Percentiles rank a stretch among this genome's conserved stretches.
Conservation (phyloP, 192 early-diverging fungal genomes). For the Helicostylum pulchrum region DNA sequence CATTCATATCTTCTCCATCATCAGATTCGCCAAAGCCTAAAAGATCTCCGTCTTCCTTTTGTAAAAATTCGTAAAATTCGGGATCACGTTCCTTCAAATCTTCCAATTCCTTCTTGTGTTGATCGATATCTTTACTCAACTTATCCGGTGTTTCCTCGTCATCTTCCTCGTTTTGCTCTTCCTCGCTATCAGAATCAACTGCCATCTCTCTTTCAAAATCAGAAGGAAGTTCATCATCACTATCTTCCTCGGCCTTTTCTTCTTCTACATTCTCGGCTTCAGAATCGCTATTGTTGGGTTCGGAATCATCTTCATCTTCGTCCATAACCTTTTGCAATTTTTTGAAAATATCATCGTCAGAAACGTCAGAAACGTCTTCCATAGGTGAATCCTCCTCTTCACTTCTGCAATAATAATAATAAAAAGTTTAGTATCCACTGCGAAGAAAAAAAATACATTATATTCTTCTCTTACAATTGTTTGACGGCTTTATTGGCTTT, state of each 20-base stretch:
- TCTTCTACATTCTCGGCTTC: constrained; percentile 55
- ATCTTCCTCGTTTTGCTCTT: constrained; percentile 49
- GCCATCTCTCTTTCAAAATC: constrained; percentile 23
- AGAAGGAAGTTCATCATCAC: constrained; percentile 40
- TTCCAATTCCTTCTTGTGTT: constrained; percentile 82
- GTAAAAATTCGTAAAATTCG: constrained; percentile 87
- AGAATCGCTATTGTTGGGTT: constrained; percentile 45
- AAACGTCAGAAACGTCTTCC: too few relatives aligned
- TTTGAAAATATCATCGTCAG: not conserved
- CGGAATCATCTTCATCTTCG: constrained; percentile 29
- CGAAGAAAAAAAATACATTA: too few relatives aligned
- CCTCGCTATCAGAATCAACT: constrained; percentile 46
- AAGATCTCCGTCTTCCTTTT: constrained; percentile 81
- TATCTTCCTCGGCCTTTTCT: constrained; percentile 11
- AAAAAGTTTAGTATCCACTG: too few relatives aligned
- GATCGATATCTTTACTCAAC: constrained; percentile 49
- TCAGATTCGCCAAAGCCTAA: constrained; percentile 72
- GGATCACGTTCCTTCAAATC: constrained; percentile 84
- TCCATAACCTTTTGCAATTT: constrained; percentile 1
- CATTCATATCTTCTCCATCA: constrained; percentile 46
- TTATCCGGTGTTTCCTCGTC: constrained; percentile 57
- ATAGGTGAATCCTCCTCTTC: too few relatives aligned
- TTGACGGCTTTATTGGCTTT: too few relatives aligned
- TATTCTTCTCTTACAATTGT: too few relatives aligned
- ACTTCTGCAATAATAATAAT: too few relatives aligned